Conservation (phyloP, 2,329 filamentous ascomycete genomes). For the Exophiala oligosperma region DNA sequence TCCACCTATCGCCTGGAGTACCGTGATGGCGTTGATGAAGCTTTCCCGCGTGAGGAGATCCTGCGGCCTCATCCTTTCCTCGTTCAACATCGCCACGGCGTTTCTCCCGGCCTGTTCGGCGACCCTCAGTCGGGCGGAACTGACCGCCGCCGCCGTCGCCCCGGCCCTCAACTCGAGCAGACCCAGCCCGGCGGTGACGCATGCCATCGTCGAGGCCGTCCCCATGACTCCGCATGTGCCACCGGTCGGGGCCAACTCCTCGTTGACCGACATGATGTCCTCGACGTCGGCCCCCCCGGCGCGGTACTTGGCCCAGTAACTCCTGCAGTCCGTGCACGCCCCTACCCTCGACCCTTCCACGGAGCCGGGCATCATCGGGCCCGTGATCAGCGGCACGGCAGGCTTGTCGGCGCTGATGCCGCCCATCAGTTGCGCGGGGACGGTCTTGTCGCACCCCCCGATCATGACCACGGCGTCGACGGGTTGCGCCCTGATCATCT, state of each 20-base stretch:
- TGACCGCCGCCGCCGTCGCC: conserved; percentile 56
- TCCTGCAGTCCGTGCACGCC: conserved; percentile 73
- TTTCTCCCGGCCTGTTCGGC: conserved; percentile 55
- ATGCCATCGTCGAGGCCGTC: conserved; percentile 59
- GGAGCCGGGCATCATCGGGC: conserved; percentile 74
- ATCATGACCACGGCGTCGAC: conserved; percentile 68
- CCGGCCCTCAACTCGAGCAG: conserved; percentile 52
- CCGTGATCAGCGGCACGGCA: conserved; percentile 66
- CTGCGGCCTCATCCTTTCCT: conserved; percentile 46
- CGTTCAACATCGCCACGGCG: conserved; percentile 51
- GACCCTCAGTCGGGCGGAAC: conserved; percentile 52
- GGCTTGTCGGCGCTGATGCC: conserved; percentile 74
- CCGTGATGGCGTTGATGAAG: conserved; percentile 58
- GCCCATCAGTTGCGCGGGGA: conserved; percentile 73
- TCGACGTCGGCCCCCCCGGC: conserved; percentile 69
- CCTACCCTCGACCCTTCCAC: conserved; percentile 62
- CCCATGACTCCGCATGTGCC: conserved; percentile 61
- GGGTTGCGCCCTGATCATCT: conserved; percentile 73
- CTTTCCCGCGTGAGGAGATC: conserved; percentile 57
- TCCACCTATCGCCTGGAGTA: conserved; percentile 57
- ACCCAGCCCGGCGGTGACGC: conserved; percentile 53
- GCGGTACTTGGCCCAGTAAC: conserved; percentile 70
- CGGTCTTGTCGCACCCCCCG: conserved; percentile 73
- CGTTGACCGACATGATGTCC: conserved; percentile 69
- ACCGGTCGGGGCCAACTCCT: conserved; percentile 67